A percentile compares a stretch with the other conserved stretches of the same genome.
Conservation (phyloP, 2,329 filamentous ascomycete genomes). For the Diaporthe australafricana region DNA sequence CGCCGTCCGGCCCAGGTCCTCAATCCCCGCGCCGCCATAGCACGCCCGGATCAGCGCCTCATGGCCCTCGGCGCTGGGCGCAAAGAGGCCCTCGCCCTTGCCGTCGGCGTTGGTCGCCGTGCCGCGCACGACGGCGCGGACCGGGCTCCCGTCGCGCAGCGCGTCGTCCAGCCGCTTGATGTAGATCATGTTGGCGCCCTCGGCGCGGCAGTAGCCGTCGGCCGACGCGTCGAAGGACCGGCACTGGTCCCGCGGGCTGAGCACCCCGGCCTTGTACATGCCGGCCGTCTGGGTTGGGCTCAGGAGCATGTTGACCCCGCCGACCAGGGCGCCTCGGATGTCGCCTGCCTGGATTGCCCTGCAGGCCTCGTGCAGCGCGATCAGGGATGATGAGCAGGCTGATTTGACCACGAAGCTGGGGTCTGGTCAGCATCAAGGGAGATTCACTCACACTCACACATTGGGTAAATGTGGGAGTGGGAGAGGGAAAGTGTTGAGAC, state of each 20-base stretch:
- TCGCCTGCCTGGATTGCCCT: constrained; percentile 44
- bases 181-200: constrained; percentile 65
- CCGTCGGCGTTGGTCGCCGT: constrained; percentile 68
- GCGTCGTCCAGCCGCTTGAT: constrained; percentile 57
- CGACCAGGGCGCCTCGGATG: constrained; percentile 42
- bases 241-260: constrained; percentile 40
- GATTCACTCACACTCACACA: no score
- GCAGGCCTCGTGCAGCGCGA: constrained; percentile 48
- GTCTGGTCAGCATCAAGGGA: no score
- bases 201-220: constrained; percentile 70
- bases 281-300: constrained; percentile 41
- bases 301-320: constrained; percentile 43
- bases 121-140: constrained; percentile 62
- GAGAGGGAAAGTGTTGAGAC: no score
- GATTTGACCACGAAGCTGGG: constrained; percentile 37
- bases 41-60: constrained; percentile 41
- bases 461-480: no score
- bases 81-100: constrained; percentile 52
- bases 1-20: constrained; percentile 22
- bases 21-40: constrained; percentile 34
- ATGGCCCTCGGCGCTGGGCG: constrained; percentile 48
- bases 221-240: constrained; percentile 47
- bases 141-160: constrained; percentile 56
- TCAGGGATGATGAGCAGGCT: constrained; percentile 47
- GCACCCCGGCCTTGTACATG: constrained; percentile 38